Evolutionary conservation across 2,329 filamentous ascomycete species (phyloP).

Genomic region (Botrytis fabae): DNA sequence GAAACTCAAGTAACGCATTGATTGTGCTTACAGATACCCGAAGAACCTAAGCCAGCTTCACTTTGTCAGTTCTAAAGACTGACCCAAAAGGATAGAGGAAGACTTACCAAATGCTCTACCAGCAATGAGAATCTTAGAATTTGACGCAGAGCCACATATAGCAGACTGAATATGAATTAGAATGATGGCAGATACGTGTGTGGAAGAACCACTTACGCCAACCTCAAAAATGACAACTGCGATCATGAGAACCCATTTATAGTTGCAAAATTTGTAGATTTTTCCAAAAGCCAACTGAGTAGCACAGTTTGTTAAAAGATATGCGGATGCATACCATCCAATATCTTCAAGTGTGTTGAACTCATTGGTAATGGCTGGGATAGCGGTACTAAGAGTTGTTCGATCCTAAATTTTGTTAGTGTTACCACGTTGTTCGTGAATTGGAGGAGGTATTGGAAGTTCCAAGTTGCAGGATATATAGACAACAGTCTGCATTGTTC

Average conservation of each 20-base stretch:
- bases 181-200: not conserved
- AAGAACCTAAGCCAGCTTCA: constrained; percentile 32
- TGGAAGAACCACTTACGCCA: constrained; percentile 31
- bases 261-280: constrained; percentile 40
- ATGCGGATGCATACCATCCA: constrained; percentile 48
- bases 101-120: constrained; percentile 40
- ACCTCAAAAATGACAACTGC: constrained; percentile 42
- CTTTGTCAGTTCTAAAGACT: constrained; percentile 14
- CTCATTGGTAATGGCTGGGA: constrained; percentile 43
- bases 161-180: constrained; percentile 33
- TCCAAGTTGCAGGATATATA: not conserved
- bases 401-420: constrained; percentile 34
- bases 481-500: not conserved
- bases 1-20: no score
- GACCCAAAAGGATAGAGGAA: constrained; percentile 2
- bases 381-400: constrained; percentile 44
- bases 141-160: constrained; percentile 41
- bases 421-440: not conserved
- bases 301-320: constrained; percentile 42
- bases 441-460: not conserved
- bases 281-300: constrained; percentile 38
- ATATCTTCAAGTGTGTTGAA: constrained; percentile 47
- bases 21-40: constrained; percentile 27
- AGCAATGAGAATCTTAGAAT: constrained; percentile 40
- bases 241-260: constrained; percentile 38